phyloP scores from a whole-genome alignment of 169 alveolate species.

The Plasmodium cynomolgi region DNA sequence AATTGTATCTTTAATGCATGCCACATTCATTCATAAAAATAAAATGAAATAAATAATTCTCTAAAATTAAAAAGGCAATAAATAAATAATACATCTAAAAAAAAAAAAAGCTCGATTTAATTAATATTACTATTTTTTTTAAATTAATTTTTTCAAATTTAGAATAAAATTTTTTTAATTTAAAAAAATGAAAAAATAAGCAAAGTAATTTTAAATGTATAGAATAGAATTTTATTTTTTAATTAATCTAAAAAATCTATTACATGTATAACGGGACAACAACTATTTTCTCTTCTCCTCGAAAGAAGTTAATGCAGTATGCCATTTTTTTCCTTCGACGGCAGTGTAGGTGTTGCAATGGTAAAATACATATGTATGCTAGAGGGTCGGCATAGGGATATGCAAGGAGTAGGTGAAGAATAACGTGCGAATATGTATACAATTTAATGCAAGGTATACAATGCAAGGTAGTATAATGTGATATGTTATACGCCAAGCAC shows the following conservation, averaged over 20 bases:
- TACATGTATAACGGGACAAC: background rate
- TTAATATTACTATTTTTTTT: background rate
- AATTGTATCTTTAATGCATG: background rate
- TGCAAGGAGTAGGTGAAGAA: background rate
- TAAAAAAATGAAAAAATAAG: background rate
- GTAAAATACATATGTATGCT: background rate
- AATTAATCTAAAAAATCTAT: conserved; percentile 8
- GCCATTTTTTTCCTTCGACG: background rate
- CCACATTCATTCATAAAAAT: background rate
- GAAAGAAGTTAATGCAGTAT: background rate
- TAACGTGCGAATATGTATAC: background rate
- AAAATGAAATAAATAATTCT: background rate
- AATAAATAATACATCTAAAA: background rate
- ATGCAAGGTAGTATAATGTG: background rate
- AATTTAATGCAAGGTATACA: background rate
- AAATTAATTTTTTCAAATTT: background rate
- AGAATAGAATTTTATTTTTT: background rate
- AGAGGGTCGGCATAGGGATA: background rate
- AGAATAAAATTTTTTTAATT: background rate
- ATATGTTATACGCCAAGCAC: background rate
- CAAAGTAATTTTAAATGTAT: background rate
- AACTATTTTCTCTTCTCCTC: background rate
- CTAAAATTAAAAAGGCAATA: background rate
- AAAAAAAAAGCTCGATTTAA: background rate
- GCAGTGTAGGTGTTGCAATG: background rate